Evolutionary conservation across 208 protist genomes (phyloP).

Genomic region (Angomonas deanei): DNA sequence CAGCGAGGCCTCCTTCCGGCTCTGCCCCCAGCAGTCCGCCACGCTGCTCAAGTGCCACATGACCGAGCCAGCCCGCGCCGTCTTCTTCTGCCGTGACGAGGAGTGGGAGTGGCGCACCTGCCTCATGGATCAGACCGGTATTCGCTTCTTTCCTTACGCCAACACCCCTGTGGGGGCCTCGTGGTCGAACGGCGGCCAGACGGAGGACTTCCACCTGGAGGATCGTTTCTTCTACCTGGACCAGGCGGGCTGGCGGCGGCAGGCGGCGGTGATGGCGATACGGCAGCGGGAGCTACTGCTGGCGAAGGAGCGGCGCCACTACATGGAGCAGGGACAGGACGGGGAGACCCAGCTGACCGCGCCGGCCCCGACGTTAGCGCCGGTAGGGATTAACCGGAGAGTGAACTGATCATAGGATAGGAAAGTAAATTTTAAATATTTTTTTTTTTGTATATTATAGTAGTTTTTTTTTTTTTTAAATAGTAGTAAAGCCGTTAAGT

Average conservation of each 20-base stretch:
- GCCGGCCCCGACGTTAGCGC: conserved; percentile 75
- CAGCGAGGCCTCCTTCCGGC: conserved; percentile 78
- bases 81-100: conserved; percentile 89
- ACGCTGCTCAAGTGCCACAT: conserved; percentile 91
- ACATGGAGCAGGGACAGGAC: conserved; percentile 49
- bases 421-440: too few relatives aligned
- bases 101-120: conserved; percentile 92
- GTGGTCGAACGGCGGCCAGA: conserved; percentile 88
- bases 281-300: conserved; percentile 77
- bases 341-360: conserved; percentile 20
- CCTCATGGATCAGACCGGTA: conserved; percentile 87
- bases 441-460: too few relatives aligned
- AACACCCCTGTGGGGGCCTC: conserved; percentile 77
- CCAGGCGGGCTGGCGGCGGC: conserved; percentile 77
- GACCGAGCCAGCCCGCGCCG: conserved; percentile 83
- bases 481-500: too few relatives aligned
- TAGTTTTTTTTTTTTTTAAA: background rate
- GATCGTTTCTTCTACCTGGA: conserved; percentile 89
- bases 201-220: conserved; percentile 89
- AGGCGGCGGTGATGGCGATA: conserved; percentile 75
- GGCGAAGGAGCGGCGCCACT: conserved; percentile 62
- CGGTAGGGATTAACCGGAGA: conserved; percentile 39
- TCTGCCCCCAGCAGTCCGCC: conserved; percentile 86
- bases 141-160: conserved; percentile 89
- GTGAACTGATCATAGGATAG: too few relatives aligned